Evolutionary conservation across 306 rosid genomes (phyloP).

Genomic region (Alnus glutinosa): DNA sequence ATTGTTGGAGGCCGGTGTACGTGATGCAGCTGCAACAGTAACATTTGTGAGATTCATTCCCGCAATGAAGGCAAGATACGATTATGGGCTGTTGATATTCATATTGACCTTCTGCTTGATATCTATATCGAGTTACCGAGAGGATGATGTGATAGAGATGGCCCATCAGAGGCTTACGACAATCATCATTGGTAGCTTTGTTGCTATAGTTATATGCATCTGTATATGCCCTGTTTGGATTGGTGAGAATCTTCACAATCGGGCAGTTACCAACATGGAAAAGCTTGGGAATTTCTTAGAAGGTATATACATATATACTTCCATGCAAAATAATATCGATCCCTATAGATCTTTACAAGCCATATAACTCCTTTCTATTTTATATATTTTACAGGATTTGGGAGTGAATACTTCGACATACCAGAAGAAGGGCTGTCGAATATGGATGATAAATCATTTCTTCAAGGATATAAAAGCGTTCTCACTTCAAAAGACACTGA

Average conservation of each 20-base stretch:
- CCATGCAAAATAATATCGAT: no score
- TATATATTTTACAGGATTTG: conserved; percentile 37
- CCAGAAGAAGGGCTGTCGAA: conserved; percentile 25
- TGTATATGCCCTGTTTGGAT: conserved; percentile 53
- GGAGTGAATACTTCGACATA: conserved; percentile 31
- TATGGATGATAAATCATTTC: conserved; percentile 20
- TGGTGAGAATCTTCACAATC: conserved; percentile 49
- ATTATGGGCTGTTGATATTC: conserved; percentile 40
- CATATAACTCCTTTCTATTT: not conserved
- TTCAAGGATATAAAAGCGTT: conserved; percentile 52
- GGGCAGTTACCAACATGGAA: not conserved
- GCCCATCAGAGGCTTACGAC: conserved; percentile 38
- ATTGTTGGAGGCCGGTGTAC: not conserved
- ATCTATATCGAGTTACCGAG: conserved; percentile 25
- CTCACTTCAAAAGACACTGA: conserved; percentile 51
- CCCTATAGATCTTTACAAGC: no score
- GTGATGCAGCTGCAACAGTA: conserved; percentile 17
- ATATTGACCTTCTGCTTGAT: conserved; percentile 36
- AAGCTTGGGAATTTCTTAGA: conserved; percentile 40
- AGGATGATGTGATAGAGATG: conserved; percentile 23
- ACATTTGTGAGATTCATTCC: conserved; percentile 40
- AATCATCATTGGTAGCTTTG: conserved; percentile 34
- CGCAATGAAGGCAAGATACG: conserved; percentile 32
- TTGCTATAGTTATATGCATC: conserved; percentile 29
- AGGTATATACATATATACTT: conserved; percentile 25